phyloP scores from a whole-genome alignment of 2,329 filamentous ascomycete genomes.

The Myrmaecium sp. region DNA sequence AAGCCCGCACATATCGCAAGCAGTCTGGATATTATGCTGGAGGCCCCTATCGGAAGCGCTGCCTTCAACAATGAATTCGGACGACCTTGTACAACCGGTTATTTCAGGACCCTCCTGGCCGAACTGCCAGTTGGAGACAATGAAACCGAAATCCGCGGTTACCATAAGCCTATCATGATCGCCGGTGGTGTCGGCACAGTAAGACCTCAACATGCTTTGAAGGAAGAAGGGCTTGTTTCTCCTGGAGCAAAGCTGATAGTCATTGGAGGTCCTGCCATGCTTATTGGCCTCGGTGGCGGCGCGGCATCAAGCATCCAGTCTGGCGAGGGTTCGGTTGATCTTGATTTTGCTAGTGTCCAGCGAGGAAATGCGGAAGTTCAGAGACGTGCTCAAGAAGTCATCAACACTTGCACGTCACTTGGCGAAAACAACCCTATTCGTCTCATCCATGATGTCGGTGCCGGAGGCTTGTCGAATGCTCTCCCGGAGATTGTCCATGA shows the following conservation, averaged over 20 bases:
- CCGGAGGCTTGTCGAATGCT: slow-evolving; percentile 72
- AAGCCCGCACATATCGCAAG: slow-evolving; percentile 85
- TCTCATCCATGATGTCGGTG: slow-evolving; percentile 95
- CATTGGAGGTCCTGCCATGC: slow-evolving; percentile 88
- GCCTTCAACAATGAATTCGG: slow-evolving; percentile 98
- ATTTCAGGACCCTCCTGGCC: slow-evolving; percentile 78
- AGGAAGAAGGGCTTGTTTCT: slow-evolving; percentile 60
- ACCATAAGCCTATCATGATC: slow-evolving; percentile 98
- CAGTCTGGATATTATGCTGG: slow-evolving; percentile 91
- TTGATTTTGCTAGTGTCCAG: slow-evolving; percentile 96
- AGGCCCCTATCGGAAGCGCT: slow-evolving; percentile 87
- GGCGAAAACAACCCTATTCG: slow-evolving; percentile 77
- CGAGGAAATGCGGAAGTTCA: slow-evolving; percentile 95
- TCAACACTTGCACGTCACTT: slow-evolving; percentile 79
- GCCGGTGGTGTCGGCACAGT: slow-evolving; percentile 90
- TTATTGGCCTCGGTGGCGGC: slow-evolving; percentile 89
- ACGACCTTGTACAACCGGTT: slow-evolving; percentile 70
- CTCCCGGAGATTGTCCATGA: slow-evolving; percentile 84
- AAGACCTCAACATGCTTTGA: slow-evolving; percentile 76
- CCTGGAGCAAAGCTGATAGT: slow-evolving; percentile 85
- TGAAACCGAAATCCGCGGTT: slow-evolving; percentile 62
- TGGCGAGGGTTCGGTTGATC: slow-evolving; percentile 72
- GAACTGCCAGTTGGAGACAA: slow-evolving; percentile 44
- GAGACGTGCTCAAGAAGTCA: slow-evolving; percentile 90
- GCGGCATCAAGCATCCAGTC: slow-evolving; percentile 85